These are phyloP conservation scores for Diversispora eburnea DNA, from an alignment of 192 early-diverging fungal species.

Conservation along the genomic window DNA sequence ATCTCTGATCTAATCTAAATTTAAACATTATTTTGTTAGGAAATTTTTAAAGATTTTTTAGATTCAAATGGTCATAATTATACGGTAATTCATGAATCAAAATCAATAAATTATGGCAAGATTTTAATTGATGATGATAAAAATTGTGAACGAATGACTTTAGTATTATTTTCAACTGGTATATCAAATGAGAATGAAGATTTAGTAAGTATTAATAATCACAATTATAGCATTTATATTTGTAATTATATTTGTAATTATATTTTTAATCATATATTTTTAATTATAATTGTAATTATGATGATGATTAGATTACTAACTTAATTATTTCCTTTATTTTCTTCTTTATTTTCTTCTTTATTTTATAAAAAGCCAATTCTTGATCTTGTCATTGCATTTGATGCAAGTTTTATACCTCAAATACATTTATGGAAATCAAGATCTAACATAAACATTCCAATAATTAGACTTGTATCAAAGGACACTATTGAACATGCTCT, in stretches of 20 bases:
- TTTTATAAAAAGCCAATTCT: not conserved
- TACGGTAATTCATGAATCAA: not conserved
- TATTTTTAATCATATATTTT: too few relatives aligned
- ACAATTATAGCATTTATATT: too few relatives aligned
- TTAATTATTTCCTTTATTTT: not conserved
- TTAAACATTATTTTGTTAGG: not conserved
- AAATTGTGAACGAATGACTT: too few relatives aligned
- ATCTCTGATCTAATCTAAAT: not conserved
- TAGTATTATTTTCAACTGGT: too few relatives aligned
- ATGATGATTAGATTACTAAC: not conserved
- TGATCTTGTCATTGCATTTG: constrained; percentile 1
- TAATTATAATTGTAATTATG: too few relatives aligned
- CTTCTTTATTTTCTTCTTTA: not conserved
- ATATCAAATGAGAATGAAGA: too few relatives aligned
- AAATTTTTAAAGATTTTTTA: not conserved
- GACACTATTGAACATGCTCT: constrained; percentile 11
- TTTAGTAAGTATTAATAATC: too few relatives aligned
- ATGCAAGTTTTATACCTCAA: not conserved
- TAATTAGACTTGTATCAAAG: constrained; percentile 10
- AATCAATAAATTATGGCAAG: too few relatives aligned
- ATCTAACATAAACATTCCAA: not conserved
- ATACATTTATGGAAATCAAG: not conserved
- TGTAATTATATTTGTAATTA: too few relatives aligned
- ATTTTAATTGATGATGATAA: too few relatives aligned
- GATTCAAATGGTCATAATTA: not conserved